Base-by-base conservation (phyloP, 345 rosid genomes). In the Psidium guajava region DNA sequence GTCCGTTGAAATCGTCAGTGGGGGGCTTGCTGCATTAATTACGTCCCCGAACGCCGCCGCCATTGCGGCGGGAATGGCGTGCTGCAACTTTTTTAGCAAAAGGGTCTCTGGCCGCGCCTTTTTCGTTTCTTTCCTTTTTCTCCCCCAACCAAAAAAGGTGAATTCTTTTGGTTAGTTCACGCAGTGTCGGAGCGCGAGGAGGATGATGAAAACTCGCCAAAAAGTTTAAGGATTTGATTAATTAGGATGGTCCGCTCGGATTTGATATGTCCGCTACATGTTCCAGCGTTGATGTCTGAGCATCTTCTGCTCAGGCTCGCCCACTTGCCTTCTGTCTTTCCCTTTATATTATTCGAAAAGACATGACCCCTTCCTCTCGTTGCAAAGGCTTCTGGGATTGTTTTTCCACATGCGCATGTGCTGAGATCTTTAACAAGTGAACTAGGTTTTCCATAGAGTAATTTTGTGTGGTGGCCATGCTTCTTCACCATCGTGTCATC, bases 11-110 rank as follows among this genome's bases (percentile, higher is more conserved):
- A 32, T 32, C 25, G 40, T 56, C 77, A 54, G 36, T 36, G 54
- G 6, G 6, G 32, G 40, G 69, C 6, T 28, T 20, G 85, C 42
- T 57, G 64, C 56, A 61, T 81, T 82, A 58, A 50, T 32, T 82
- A 53, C 56, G 87, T 87, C 89, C 88, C 73, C 82, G 83, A 80
- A 32, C 93, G 87, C 89, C 90, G 96, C 95, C 93, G 98, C 73
- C 86, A 93, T 94, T 89, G 95, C 98, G 98, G 98, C 98, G 89
- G 90, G 86, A 89, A 93, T 91, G 94, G 94, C 92, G 93, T 94
- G 91, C 95, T 90, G 90, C 85, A 84, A 82, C 85, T 82, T 84
- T 24, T 61, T 59, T 61, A 22, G 47, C 77, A 69, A 69, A 32
- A 32, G 47, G 20, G 83, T 20, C 20, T 11, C 27, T 53, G 52